Evolutionary conservation across 768 basidiomycete genomes (phyloP).

Genomic region (Boletales sp.): DNA sequence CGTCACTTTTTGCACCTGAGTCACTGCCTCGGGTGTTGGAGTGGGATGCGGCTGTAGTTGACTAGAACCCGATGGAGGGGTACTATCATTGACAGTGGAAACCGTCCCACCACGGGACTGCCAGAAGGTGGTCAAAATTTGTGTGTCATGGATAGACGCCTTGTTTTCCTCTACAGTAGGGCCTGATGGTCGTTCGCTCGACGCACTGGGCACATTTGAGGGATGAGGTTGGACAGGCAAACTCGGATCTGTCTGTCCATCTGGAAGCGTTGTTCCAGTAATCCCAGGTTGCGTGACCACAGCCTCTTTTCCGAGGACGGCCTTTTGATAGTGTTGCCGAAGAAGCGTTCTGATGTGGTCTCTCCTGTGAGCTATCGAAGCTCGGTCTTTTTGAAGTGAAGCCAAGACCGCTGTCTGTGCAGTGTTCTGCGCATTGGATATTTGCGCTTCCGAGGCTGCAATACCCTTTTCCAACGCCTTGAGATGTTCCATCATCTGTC

Average conservation of each 20-base stretch:
- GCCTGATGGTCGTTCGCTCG: constrained; percentile 5
- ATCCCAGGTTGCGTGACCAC: constrained; percentile 5
- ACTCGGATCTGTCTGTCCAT: constrained; percentile 5
- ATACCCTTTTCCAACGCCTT: constrained; percentile 16
- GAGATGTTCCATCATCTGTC: constrained; percentile 23
- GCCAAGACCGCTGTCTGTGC: constrained; percentile 16
- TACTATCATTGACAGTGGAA: constrained; percentile 1
- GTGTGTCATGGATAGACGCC: constrained; percentile 16
- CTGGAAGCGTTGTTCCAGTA: constrained; percentile 1
- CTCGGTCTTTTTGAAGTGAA: constrained; percentile 11
- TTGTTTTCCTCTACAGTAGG: constrained; percentile 20
- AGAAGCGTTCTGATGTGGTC: constrained; percentile 15
- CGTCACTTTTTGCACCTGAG: constrained; percentile 49
- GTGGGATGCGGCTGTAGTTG: constrained; percentile 7
- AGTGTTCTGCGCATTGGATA: constrained; percentile 11
- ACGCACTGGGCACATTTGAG: constrained; percentile 1
- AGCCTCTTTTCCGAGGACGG: constrained; percentile 7
- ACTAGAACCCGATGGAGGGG: constrained; percentile 14
- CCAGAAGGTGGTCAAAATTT: constrained; percentile 25
- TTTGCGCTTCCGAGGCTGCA: constrained; percentile 8
- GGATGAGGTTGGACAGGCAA: constrained; percentile 11
- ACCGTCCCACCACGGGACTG: constrained; percentile 23
- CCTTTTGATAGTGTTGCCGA: constrained; percentile 14
- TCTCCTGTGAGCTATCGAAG: background rate
- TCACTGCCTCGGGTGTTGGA: constrained; percentile 19